A percentile compares a stretch with the other conserved stretches of the same genome.
These are phyloP conservation scores for Castanea sativa DNA, from an alignment of 306 rosid species.

Conservation along the genomic window DNA sequence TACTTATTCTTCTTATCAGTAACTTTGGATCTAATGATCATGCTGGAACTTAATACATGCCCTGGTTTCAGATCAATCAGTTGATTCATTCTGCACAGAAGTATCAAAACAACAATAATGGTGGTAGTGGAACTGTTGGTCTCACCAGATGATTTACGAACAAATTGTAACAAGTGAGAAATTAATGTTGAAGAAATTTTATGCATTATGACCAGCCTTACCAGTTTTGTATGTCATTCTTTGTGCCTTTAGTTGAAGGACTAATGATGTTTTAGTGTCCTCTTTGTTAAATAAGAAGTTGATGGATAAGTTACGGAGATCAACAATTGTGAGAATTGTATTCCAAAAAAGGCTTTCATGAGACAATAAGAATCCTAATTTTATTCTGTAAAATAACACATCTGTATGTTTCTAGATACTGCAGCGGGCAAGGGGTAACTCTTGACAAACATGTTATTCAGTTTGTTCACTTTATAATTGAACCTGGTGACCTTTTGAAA, in stretches of 20 bases:
- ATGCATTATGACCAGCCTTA: neutral
- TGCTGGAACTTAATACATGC: neutral
- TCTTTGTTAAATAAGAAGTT: neutral
- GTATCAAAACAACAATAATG: constrained; percentile 13
- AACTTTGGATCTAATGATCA: neutral
- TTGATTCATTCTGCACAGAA: constrained; percentile 29
- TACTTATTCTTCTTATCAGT: neutral
- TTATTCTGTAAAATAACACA: neutral
- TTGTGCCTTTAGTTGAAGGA: neutral
- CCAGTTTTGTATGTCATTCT: neutral
- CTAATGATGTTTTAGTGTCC: neutral
- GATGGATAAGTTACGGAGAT: neutral
- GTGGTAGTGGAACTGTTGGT: constrained; percentile 11
- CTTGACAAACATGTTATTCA: neutral
- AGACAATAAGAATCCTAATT: neutral
- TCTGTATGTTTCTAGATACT: neutral
- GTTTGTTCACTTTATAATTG: neutral
- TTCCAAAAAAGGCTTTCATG: neutral
- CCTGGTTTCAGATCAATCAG: constrained; percentile 24
- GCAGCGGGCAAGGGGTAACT: neutral
- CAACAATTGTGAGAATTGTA: neutral
- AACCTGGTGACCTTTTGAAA: neutral
- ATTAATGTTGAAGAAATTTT: neutral
- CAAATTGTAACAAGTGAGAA: constrained; percentile 23
- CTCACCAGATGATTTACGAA: constrained; percentile 3